A percentile compares a stretch with the other conserved stretches of the same genome.
phyloP scores from a whole-genome alignment of 108 stramenopile genomes.

The Nitzschia putrida region DNA sequence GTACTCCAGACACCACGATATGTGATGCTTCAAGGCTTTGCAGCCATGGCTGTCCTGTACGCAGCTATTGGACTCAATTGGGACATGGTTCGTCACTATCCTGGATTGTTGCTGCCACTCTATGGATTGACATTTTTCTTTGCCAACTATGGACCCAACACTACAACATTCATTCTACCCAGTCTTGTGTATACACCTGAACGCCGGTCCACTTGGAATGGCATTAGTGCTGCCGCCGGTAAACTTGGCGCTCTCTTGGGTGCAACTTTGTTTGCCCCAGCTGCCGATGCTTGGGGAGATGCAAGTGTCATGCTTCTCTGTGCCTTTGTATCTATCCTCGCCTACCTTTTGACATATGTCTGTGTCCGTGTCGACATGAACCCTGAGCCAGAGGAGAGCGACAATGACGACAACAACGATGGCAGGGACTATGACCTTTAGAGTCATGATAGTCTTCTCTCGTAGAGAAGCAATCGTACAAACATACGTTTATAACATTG shows the following conservation, averaged over 20 bases:
- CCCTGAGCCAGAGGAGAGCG: conserved; percentile 3
- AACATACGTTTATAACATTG: too few relatives aligned
- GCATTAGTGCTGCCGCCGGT: conserved; percentile 78
- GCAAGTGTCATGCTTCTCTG: conserved; percentile 73
- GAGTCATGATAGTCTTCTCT: too few relatives aligned
- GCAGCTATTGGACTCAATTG: conserved; percentile 68
- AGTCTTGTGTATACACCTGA: conserved; percentile 67
- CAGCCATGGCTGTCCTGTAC: conserved; percentile 72
- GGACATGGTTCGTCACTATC: conserved; percentile 43
- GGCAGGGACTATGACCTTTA: too few relatives aligned
- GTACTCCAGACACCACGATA: conserved; percentile 68
- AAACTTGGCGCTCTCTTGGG: conserved; percentile 82
- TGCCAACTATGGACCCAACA: conserved; percentile 88
- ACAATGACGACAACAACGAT: not conserved
- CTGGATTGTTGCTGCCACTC: conserved; percentile 50
- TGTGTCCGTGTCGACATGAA: conserved; percentile 36
- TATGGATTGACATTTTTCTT: conserved; percentile 88
- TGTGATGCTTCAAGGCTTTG: conserved; percentile 85
- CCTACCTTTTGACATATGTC: conserved; percentile 49
- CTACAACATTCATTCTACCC: conserved; percentile 76
- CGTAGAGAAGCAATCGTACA: too few relatives aligned
- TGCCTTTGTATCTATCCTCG: conserved; percentile 61
- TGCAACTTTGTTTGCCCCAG: conserved; percentile 72
- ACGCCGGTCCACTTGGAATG: conserved; percentile 84
- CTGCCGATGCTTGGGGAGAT: conserved; percentile 61